These are phyloP conservation scores for Harringtonia lauricola DNA, from an alignment of 2,329 filamentous ascomycete species.

Conservation along the genomic window DNA sequence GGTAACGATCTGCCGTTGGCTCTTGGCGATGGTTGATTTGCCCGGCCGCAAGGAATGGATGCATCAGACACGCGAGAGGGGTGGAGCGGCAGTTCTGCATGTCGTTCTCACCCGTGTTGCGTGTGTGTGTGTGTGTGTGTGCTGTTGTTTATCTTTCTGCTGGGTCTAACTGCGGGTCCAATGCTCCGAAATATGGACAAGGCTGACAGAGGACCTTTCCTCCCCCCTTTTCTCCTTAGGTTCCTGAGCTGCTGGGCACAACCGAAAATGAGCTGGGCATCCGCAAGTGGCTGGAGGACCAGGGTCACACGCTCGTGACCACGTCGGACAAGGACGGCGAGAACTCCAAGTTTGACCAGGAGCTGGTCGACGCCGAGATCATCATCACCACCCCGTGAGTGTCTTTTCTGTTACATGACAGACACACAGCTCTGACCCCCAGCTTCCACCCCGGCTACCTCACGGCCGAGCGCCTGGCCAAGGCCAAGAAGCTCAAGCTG, in stretches of 20 bases:
- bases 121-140: too few relatives aligned
- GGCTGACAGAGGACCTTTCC: not conserved
- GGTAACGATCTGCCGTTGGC: too few relatives aligned
- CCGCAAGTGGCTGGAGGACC: slow-evolving; percentile 93
- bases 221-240: slow-evolving; percentile 19
- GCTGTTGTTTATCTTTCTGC: too few relatives aligned
- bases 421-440: slow-evolving; percentile 6
- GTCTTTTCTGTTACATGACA: not conserved
- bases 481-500: slow-evolving; percentile 98
- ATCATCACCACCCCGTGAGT: slow-evolving; percentile 95
- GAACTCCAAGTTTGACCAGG: slow-evolving; percentile 86
- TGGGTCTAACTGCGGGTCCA: not conserved
- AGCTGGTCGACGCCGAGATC: slow-evolving; percentile 92
- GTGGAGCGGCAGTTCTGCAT: not conserved
- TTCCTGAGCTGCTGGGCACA: slow-evolving; percentile 79
- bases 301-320: slow-evolving; percentile 92
- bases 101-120: too few relatives aligned
- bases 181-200: not conserved
- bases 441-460: slow-evolving; percentile 99
- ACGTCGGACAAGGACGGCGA: slow-evolving; percentile 96
- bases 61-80: not conserved
- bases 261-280: slow-evolving; percentile 98
- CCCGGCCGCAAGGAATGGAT: too few relatives aligned
- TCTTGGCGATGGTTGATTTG: too few relatives aligned
- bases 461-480: slow-evolving; percentile 87